Base-by-base conservation (phyloP, 192 early-diverging fungal species). In the Podila epigama region DNA sequence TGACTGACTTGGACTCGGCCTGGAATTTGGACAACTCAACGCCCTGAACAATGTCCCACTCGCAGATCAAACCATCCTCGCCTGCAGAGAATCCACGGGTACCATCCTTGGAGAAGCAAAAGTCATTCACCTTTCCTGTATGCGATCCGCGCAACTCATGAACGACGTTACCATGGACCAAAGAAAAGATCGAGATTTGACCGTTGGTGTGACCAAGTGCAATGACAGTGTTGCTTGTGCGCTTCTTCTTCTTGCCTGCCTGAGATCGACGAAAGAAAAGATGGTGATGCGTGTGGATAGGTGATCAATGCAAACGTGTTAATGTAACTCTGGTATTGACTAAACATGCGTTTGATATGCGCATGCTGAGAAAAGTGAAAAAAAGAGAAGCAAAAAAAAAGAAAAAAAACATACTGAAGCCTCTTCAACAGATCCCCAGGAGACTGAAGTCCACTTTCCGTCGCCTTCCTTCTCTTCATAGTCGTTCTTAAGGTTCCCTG, bases 21-120 rank as follows among this genome's bases (percentile, higher is more conserved):
- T 85, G 83, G 78, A 83, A 84, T 37, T 86, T 86, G 42, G 81
- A 85, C 65, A 77, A 82, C 35, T 79, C 78, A 22, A 52, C 58
- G 37, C 75, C 82, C 36, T 86, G 82, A 48, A 69, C 71, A 51
- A 88, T 75, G 60, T 86, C 75, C 87, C 87, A 88, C 52, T 84
- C 87, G 29, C 81, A 78, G 50, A 88, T 78, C 34, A 71, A 41
- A 34, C 75, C 64, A 53, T 86, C 85, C 56, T 88, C 82, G 41
- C 81, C 68, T 29, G 84, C 69, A 4, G 84, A 84, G 55, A 80
- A 88, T 4, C 79, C 85, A 37, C 57, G 75, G 54, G 75, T 79
- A 18, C 87, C 85, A 28, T 63, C 63, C 36, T 70, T 78, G 18
- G 64, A 81, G 58, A 88, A 69, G 51, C 83, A 78, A 65, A 86